Percentiles rank a stretch among this genome's conserved stretches.
Evolutionary conservation across 768 basidiomycete species (phyloP).

Genomic region (Macrolepiota dolichaula): DNA sequence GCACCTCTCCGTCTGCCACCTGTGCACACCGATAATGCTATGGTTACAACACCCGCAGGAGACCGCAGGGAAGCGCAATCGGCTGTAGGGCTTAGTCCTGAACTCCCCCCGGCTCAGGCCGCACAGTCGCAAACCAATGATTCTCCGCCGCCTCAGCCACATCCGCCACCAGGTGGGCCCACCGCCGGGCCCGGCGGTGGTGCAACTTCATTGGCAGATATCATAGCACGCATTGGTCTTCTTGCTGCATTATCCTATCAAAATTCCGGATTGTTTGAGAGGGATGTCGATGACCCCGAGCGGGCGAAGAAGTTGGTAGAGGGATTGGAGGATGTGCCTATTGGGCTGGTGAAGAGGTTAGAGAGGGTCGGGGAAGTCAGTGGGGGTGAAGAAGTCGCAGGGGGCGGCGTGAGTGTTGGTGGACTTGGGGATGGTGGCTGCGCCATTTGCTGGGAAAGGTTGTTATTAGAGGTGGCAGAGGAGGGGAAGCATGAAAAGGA

Average conservation of each 20-base stretch:
- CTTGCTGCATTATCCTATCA: constrained; percentile 17
- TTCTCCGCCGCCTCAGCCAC: neutral
- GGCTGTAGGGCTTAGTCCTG: neutral
- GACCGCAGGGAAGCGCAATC: no score
- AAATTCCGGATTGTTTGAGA: constrained; percentile 24
- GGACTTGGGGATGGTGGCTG: constrained; percentile 46
- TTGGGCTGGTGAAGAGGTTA: constrained; percentile 62
- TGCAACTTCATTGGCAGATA: constrained; percentile 7
- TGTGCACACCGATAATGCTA: neutral
- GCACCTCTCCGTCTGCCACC: neutral
- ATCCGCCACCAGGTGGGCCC: neutral
- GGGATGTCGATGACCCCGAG: constrained; percentile 57
- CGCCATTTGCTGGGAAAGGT: constrained; percentile 74
- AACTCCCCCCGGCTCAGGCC: constrained; percentile 5
- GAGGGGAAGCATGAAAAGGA: constrained; percentile 8
- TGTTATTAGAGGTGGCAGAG: constrained; percentile 43
- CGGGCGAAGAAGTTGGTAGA: constrained; percentile 60
- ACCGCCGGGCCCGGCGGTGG: neutral
- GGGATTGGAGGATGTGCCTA: constrained; percentile 64
- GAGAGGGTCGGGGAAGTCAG: constrained; percentile 46
- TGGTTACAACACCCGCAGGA: no score
- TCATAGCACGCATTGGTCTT: constrained; percentile 14
- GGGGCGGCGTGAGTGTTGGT: constrained; percentile 24
- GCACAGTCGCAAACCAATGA: neutral
- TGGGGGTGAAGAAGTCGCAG: constrained; percentile 29